Evolutionary conservation across 352 stramenopile genomes (phyloP).

Genomic region (Phytophthora pinifolia): DNA sequence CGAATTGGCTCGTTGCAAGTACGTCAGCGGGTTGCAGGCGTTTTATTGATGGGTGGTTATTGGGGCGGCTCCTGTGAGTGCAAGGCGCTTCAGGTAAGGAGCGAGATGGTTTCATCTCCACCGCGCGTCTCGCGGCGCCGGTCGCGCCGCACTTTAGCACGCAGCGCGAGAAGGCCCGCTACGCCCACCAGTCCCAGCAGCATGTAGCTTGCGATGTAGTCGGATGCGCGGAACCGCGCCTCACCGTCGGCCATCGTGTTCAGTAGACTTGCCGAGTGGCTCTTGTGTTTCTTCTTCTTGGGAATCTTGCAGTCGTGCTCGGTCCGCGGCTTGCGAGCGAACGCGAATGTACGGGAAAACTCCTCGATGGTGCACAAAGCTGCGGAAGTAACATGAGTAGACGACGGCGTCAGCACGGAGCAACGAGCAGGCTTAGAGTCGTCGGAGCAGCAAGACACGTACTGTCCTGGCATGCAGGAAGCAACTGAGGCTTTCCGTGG

Average conservation of each 20-base stretch:
- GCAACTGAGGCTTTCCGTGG: constrained; percentile 64
- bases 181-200: constrained; percentile 62
- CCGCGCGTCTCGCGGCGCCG: constrained; percentile 7
- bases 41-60: constrained; percentile 15
- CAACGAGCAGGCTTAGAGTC: background rate
- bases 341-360: constrained; percentile 59
- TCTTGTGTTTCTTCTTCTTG: constrained; percentile 26
- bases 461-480: constrained; percentile 81
- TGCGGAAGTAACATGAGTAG: constrained; percentile 8
- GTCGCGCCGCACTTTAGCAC: constrained; percentile 36
- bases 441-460: background rate
- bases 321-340: constrained; percentile 49
- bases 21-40: constrained; percentile 9
- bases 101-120: constrained; percentile 25
- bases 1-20: constrained; percentile 19
- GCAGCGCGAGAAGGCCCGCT: constrained; percentile 47
- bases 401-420: constrained; percentile 6
- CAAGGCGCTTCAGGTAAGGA: constrained; percentile 24
- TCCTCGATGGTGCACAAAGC: constrained; percentile 64
- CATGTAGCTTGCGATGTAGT: constrained; percentile 59
- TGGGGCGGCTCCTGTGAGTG: background rate
- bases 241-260: constrained; percentile 10
- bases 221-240: constrained; percentile 22
- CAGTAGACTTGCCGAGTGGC: constrained; percentile 27
- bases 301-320: constrained; percentile 52